Percentiles rank a stretch among this genome's conserved stretches.
phyloP scores from a whole-genome alignment of 140 eudicot genomes.

The Bidens hawaiensis region DNA sequence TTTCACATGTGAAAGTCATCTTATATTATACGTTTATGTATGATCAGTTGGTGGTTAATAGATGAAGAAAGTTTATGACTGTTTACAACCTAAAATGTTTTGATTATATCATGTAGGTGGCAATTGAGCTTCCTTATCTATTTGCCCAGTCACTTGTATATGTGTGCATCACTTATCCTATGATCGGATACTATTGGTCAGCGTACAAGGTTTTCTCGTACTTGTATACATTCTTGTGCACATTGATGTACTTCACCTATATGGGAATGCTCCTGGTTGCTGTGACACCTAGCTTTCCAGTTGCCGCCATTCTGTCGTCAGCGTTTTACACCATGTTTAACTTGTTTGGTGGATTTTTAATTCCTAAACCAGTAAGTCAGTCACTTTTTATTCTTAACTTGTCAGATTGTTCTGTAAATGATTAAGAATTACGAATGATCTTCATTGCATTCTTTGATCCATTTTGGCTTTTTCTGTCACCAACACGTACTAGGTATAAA shows the following conservation, averaged over 20 bases:
- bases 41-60: background rate
- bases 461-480: no score
- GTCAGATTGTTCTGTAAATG: background rate
- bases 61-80: no score
- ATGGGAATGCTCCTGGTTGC: conserved; percentile 70
- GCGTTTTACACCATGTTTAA: conserved; percentile 52
- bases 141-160: conserved; percentile 43
- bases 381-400: conserved; percentile 1
- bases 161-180: conserved; percentile 65
- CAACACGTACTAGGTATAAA: no score
- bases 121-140: conserved; percentile 70
- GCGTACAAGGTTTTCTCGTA: conserved; percentile 63
- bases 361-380: conserved; percentile 66
- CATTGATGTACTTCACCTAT: conserved; percentile 68
- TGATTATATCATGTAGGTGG: conserved; percentile 44
- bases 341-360: conserved; percentile 61
- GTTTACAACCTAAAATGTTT: background rate
- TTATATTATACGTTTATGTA: no score
- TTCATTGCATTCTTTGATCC: no score
- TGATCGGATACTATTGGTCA: conserved; percentile 69
- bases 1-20: background rate
- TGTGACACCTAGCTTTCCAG: conserved; percentile 58
- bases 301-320: conserved; percentile 51
- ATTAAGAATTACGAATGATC: background rate
- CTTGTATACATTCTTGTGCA: conserved; percentile 54